phyloP scores from a whole-genome alignment of 129 eudicot species.

The Calendula officinalis region DNA sequence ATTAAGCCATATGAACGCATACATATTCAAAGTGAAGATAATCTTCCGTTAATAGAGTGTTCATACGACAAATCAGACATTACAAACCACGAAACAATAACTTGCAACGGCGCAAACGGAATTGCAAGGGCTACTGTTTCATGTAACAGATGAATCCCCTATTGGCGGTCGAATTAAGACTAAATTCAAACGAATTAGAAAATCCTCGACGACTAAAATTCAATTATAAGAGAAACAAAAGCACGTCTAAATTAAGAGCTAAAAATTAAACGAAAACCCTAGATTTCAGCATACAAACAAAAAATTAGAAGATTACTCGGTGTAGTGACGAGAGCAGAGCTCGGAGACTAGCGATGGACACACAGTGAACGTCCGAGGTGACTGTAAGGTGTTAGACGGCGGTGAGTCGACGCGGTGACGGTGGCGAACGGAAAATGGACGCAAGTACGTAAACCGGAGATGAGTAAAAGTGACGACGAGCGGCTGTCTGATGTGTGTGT shows the following conservation, averaged over 20 bases:
- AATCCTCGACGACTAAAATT: background rate
- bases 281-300: background rate
- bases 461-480: constrained; percentile 28
- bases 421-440: background rate
- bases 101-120: background rate
- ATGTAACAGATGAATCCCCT: too few species aligned
- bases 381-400: background rate
- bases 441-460: constrained; percentile 19
- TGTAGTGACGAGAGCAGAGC: background rate
- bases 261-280: too few species aligned
- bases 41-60: background rate
- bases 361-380: constrained; percentile 9
- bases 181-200: background rate
- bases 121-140: too few species aligned
- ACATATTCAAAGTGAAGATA: constrained; percentile 8
- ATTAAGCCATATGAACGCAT: background rate
- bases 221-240: too few species aligned
- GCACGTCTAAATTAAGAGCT: too few species aligned
- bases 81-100: constrained; percentile 6
- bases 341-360: constrained; percentile 9
- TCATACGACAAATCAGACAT: background rate
- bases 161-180: constrained; percentile 2
- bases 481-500: constrained; percentile 32
- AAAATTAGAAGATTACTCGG: background rate
- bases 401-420: constrained; percentile 6